These are phyloP conservation scores for Gaeumannomyces sp. DNA, from an alignment of 2,329 filamentous ascomycete species.

Conservation along the genomic window DNA sequence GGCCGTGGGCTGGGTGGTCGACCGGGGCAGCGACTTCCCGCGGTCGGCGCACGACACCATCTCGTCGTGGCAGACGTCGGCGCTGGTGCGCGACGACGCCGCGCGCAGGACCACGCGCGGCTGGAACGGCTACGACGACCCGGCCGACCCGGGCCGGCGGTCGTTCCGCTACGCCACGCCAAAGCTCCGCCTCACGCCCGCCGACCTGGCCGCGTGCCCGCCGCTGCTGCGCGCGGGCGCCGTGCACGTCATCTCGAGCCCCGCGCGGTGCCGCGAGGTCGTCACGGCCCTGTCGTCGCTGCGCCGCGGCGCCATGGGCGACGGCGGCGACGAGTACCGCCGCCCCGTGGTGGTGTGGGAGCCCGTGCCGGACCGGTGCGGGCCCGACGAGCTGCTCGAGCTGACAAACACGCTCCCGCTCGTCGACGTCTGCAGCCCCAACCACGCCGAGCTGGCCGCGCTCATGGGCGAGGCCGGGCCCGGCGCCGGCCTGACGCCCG, in stretches of 20 bases:
- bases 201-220: slow-evolving; percentile 54
- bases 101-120: slow-evolving; percentile 75
- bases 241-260: slow-evolving; percentile 84
- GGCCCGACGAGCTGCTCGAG: slow-evolving; percentile 59
- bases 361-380: slow-evolving; percentile 84
- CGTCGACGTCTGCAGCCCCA: slow-evolving; percentile 66
- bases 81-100: slow-evolving; percentile 59
- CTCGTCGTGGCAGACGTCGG: slow-evolving; percentile 68
- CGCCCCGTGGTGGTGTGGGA: slow-evolving; percentile 87
- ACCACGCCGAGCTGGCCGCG: slow-evolving; percentile 79
- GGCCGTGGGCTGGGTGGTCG: slow-evolving; percentile 82
- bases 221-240: slow-evolving; percentile 64
- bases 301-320: slow-evolving; percentile 33
- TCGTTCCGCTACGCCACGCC: slow-evolving; percentile 85
- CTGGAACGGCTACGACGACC: slow-evolving; percentile 82
- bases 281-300: slow-evolving; percentile 63
- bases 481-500: slow-evolving; percentile 45
- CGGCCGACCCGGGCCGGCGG: slow-evolving; percentile 50
- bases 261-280: slow-evolving; percentile 68
- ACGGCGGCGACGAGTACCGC: slow-evolving; percentile 27
- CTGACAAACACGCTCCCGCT: slow-evolving; percentile 57
- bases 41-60: slow-evolving; percentile 56
- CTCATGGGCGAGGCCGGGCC: slow-evolving; percentile 61
- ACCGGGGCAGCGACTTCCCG: slow-evolving; percentile 85
- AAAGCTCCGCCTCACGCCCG: slow-evolving; percentile 72